Conservation (phyloP, 176 grass and related monocot species). For the Pontederia paniculata region DNA sequence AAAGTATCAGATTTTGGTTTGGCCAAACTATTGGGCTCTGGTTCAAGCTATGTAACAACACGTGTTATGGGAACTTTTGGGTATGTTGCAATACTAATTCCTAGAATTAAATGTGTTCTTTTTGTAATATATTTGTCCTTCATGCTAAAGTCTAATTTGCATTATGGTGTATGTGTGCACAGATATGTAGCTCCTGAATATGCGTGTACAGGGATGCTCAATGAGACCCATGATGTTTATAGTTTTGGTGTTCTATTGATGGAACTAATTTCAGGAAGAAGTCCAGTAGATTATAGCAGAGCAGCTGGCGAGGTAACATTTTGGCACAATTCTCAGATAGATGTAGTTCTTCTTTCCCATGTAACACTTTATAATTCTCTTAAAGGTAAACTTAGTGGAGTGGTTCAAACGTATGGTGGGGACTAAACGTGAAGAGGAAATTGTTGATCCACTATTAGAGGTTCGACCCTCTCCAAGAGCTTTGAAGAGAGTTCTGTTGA, state of each 20-base stretch:
- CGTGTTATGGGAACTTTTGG: slow-evolving; percentile 97
- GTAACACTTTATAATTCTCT: neutral
- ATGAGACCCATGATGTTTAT: slow-evolving; percentile 90
- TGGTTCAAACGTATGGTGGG: slow-evolving; percentile 91
- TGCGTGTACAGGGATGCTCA: slow-evolving; percentile 93
- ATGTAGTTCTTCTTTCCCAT: neutral
- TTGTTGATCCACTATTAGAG: slow-evolving; percentile 48
- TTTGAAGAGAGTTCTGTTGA: slow-evolving; percentile 63
- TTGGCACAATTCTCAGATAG: neutral
- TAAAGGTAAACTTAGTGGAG: slow-evolving; percentile 88
- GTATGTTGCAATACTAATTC: slow-evolving; percentile 18
- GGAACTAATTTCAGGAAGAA: slow-evolving; percentile 85
- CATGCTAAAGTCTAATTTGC: neutral
- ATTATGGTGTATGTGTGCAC: neutral
- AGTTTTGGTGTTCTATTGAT: slow-evolving; percentile 94
- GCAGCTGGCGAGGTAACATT: slow-evolving; percentile 54
- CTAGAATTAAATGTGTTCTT: no score
- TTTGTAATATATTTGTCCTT: no score
- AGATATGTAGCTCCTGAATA: slow-evolving; percentile 97
- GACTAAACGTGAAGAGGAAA: slow-evolving; percentile 52
- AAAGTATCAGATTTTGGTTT: slow-evolving; percentile 99
- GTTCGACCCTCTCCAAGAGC: slow-evolving; percentile 41
- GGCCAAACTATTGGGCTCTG: slow-evolving; percentile 77
- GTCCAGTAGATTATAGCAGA: slow-evolving; percentile 76
- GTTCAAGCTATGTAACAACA: slow-evolving; percentile 90